Evolutionary conservation across 176 grass and related monocot species (phyloP), one percentile per base, ranked within the genome.

Genomic region (Aegilops longissima): DNA sequence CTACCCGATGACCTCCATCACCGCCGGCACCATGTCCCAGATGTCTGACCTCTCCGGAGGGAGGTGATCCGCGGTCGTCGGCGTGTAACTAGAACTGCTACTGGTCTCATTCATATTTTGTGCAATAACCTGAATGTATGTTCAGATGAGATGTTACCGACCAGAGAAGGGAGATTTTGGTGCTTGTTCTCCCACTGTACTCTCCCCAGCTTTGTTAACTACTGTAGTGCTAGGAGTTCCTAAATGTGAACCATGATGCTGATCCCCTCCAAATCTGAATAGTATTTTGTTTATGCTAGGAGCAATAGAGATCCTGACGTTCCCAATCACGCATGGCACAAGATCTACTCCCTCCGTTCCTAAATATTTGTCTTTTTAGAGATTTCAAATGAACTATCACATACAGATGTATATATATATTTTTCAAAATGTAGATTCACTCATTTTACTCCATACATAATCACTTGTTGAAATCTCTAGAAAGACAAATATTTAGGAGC

Each of bases 1-100:
- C 16, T 91, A 75, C 69, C 85, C 89, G 2, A 80, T 84, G 69
- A 84, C 81, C 8, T 91, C 85, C 5, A 70, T 40, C 56, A 84
- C 61, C 76, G 70, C 61, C 17, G 56, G 89, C 69, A 21, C 76
- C 76, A 70, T 87, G 27, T 76, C 66, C 35, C 80, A 82, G 65
- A 70, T 70, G 29, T 90, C 89, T 17, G 89, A 84, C 38, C 81
- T 91, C 81, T 91, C 89, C 27, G 89, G 89, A 70, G 89, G 89
- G 9, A 87, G 89, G 81, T 91, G 89, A 86, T 27, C 3, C 14
- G 1, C 66, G 14, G 4, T 31, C 56, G 11, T 44, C 17, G 12
- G 16, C 44, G 17, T 49, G 29, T 63, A 23, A 47, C 47, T 47
- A 58, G 30, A 31, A 31, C 30, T 31, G 30, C 30, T 31, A 27